Base-by-base conservation (phyloP, 2,329 filamentous ascomycete species). In the Penicillium brasilianum region DNA sequence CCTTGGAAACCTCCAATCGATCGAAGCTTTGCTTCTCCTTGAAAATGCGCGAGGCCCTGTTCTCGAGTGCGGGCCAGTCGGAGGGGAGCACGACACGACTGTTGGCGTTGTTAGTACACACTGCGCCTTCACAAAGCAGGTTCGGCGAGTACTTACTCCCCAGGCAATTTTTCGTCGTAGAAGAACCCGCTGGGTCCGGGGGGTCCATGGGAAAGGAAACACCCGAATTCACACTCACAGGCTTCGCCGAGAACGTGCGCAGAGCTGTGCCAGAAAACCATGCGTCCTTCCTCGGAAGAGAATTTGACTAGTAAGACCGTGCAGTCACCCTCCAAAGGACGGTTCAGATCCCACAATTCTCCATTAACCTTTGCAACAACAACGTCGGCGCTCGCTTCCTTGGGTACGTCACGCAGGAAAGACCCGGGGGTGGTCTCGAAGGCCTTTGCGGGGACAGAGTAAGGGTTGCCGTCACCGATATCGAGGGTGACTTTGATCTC, bases 21-120 rank as follows among this genome's bases (percentile, higher is more conserved):
- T 97, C 91, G 76, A 98, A 98, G 55, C 89, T 89, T 80, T 98
- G 94, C 84, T 96, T 97, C 80, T 97, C 93, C 84, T 97, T 97
- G 79, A 96, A 91, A 66, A 95, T 93, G 74, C 88, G 90, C 72
- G 85, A 84, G 32, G 93, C 91, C 66, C 93, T 88, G 62, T 84
- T 88, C 80, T 97, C 93, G 20, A 98, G 83, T 1, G 90, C 88
- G 77, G 93, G 90, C 86, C 92, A 93, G 79, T 98, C 95, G 59
- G 84, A 79, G 68, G 90, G 84, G 60, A 89, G 87, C 43, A 97
- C 91, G 25, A 84, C 83, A 55, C 83, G 72, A 83, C 88, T 73
- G 80, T 64, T 60, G 14, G 8, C 36, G 13, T 63, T 13, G 73
- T 67, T 44, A 53, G 54, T 54, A 30, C 22, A 3, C 32, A 30